Conservation (phyloP, 169 alveolate species). For the Eimeria necatrix region DNA sequence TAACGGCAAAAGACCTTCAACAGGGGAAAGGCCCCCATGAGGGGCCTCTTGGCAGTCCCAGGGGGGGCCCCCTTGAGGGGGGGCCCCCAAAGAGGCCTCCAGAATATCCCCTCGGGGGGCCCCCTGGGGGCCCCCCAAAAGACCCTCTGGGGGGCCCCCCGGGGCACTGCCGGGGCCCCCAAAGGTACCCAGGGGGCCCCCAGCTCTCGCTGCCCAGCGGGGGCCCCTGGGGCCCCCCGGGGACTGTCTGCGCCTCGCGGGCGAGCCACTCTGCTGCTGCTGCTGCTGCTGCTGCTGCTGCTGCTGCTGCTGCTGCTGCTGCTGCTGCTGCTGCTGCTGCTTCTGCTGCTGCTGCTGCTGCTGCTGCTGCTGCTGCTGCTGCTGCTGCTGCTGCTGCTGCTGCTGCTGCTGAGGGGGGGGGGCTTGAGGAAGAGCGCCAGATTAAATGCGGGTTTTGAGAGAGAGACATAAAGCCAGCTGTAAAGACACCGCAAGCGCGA, state of each 20-base stretch:
- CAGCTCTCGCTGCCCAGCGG: neutral
- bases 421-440: neutral
- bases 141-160: neutral
- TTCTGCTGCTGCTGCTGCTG: too few relatives aligned
- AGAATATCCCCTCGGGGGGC: neutral
- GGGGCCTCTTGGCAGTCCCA: neutral
- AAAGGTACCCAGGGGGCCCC: neutral
- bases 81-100: neutral
- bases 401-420: too few relatives aligned
- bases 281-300: too few relatives aligned
- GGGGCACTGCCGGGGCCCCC: neutral
- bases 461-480: too few relatives aligned
- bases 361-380: too few relatives aligned
- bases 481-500: too few relatives aligned
- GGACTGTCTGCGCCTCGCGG: neutral
- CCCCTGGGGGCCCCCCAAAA: neutral
- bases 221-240: neutral
- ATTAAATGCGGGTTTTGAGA: neutral
- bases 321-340: too few relatives aligned
- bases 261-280: neutral
- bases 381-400: neutral
- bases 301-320: too few relatives aligned
- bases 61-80: too few relatives aligned
- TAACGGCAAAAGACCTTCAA: too few relatives aligned
- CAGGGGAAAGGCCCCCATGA: neutral